phyloP scores from a whole-genome alignment of 2,329 filamentous ascomycete genomes.

The Fusarium sp. region DNA sequence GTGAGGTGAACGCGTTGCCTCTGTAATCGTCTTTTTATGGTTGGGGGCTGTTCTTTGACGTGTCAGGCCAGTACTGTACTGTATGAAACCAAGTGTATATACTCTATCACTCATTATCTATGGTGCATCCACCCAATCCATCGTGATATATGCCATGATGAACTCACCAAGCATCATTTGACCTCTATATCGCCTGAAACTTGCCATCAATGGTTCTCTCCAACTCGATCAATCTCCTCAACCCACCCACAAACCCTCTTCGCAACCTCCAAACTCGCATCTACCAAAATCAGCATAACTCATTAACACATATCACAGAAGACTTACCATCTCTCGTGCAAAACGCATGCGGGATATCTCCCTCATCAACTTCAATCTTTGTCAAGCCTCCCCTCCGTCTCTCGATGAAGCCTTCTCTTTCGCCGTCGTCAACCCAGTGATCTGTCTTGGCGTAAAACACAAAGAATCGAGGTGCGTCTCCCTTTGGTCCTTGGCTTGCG shows the following conservation, averaged over 20 bases:
- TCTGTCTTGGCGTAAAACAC: slow-evolving; percentile 71
- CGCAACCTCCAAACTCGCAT: slow-evolving; percentile 33
- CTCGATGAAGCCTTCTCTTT: slow-evolving; percentile 67
- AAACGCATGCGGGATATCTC: slow-evolving; percentile 70
- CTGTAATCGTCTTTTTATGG: neutral
- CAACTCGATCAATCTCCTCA: slow-evolving; percentile 24
- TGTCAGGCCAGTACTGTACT: neutral
- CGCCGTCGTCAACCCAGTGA: slow-evolving; percentile 70
- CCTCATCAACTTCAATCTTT: slow-evolving; percentile 66
- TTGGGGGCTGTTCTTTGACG: neutral
- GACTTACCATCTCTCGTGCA: slow-evolving; percentile 57
- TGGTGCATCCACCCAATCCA: neutral
- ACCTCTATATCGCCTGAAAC: neutral
- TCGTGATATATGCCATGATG: neutral
- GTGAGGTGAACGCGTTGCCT: neutral
- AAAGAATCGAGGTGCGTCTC: slow-evolving; percentile 61
- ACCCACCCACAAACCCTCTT: slow-evolving; percentile 29
- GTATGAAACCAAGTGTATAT: neutral
- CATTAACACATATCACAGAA: too few species aligned
- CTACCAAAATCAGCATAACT: slow-evolving; percentile 19
- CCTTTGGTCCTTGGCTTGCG: slow-evolving; percentile 33
- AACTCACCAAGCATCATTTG: neutral
- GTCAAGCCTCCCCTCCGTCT: slow-evolving; percentile 56
- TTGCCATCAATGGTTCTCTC: neutral
- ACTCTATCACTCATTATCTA: too few species aligned